Base-by-base conservation (phyloP, 2,329 filamentous ascomycete species). In the Westerdykella sp. region DNA sequence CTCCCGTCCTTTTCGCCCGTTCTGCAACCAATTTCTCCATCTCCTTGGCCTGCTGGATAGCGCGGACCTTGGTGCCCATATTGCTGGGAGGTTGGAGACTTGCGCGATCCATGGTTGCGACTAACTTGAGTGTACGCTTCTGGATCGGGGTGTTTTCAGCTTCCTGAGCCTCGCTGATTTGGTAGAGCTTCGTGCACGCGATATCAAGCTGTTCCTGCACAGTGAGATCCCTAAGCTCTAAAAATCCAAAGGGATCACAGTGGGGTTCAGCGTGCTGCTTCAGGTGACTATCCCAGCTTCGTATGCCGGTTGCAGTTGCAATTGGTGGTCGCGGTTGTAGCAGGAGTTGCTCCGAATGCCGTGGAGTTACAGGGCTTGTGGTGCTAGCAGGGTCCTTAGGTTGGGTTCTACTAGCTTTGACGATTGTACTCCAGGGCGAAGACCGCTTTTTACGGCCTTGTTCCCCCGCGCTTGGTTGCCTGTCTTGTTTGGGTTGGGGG, bases 11-110 rank as follows among this genome's bases (percentile, higher is more conserved):
- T 43, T 73, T 72, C 50, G 80, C 82, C 46, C 79, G 73, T 50
- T 85, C 81, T 38, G 77, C 69, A 22, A 87, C 80, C 2, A 76
- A 67, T 37, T 73, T 71, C 63, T 85, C 80, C 81, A 85, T 85
- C 53, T 83, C 80, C 53, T 76, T 76, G 25, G 84, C 84, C 74
- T 87, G 83, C 60, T 85, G 77, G 25, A 83, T 68, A 40, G 81
- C 80, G 59, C 80, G 79, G 51, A 74, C 71, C 59, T 77, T 79
- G 46, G 73, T 77, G 53, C 62, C 63, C 42, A 43, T 47, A 46
- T 49, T 54, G 21, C 50, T 53, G 36, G 61, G 59, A 30, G 56
- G 60, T 43, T 62, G 56, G 31, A 57, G 47, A 13, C 57, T 52
- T 31, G 56, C 34, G n/a, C 55, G 46, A 37, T 66, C 62, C 62